These are phyloP conservation scores for Penicillium paxilli DNA, from an alignment of 495 filamentous ascomycete genomes.

Conservation along the genomic window DNA sequence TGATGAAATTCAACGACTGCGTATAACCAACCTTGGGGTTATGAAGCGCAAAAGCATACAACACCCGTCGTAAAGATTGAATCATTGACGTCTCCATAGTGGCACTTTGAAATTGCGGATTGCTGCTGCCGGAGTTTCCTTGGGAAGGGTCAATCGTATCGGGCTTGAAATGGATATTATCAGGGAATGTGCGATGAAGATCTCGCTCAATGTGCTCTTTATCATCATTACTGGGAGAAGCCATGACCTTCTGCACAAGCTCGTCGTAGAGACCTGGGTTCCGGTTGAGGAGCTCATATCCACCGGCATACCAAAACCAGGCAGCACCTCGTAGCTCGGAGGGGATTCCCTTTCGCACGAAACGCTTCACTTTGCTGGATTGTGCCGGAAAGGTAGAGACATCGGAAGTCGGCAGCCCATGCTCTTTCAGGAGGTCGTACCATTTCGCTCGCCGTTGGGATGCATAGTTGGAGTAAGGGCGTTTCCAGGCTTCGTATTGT, in stretches of 20 bases:
- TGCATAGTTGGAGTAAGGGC: constrained; percentile 66
- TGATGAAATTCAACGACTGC: constrained; percentile 94
- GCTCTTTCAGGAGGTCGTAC: constrained; percentile 71
- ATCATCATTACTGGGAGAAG: constrained; percentile 65
- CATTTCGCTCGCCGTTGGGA: constrained; percentile 77
- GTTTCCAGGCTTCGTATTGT: constrained; percentile 82
- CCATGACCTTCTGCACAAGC: constrained; percentile 63
- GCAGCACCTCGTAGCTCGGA: constrained; percentile 89
- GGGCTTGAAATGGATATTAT: constrained; percentile 89
- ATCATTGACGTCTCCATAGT: constrained; percentile 74
- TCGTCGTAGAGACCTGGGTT: constrained; percentile 72
- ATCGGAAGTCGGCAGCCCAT: constrained; percentile 67
- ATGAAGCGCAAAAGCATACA: constrained; percentile 87
- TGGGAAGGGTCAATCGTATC: constrained; percentile 41
- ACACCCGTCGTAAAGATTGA: constrained; percentile 74
- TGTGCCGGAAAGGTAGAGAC: constrained; percentile 78
- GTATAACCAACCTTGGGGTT: constrained; percentile 92
- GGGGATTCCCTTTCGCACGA: constrained; percentile 92
- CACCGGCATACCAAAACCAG: constrained; percentile 98
- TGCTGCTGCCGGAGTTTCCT: constrained; percentile 30
- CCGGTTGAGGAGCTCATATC: constrained; percentile 71
- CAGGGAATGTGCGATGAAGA: constrained; percentile 91
- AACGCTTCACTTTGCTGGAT: constrained; percentile 80
- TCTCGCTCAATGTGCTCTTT: constrained; percentile 94
- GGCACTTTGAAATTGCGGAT: constrained; percentile 31